Evolutionary conservation across 1,284 basidiomycete species (phyloP), one percentile per base, ranked within the genome.

Genomic region (Blastosporella zonata): DNA sequence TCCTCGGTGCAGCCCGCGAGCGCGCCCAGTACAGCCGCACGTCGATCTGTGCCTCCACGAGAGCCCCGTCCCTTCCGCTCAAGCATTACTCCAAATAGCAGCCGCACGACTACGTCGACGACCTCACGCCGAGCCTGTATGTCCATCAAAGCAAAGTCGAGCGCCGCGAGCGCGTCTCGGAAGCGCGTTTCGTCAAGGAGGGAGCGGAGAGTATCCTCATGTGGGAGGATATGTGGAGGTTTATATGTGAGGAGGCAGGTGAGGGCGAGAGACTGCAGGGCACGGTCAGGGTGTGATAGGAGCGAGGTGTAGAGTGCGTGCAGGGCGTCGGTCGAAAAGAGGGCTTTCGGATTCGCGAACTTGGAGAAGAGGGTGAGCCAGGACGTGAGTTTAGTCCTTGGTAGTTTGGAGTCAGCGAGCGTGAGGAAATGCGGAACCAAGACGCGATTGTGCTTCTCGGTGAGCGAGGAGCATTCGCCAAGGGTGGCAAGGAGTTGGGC

Each of bases 351-450:
- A 62, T 97, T 97, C 58, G 73, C 73, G 64, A 99, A 91, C 64
- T 93, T 95, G 49, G 89, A 79, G 63, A 98, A 90, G 1, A 99
- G 76, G 27, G 82, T 81, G 21, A 99, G 82, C 84, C 91, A 97
- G 1, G 80, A 74, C 15, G 67, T 74, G 22, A 93, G 78, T 58
- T 79, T 83, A n/a, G 72, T 66, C 46, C 77, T 74, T 18, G 79
- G 68, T 9, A 84, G 67, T 48, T 70, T 75, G 4, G 69, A 67
- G 64, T 65, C 67, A 34, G 69, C 71, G 23, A 86, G 68, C 9
- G 75, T 70, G 10, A 97, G 74, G 69, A 96, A 94, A 44, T 89
- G 77, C 0, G 90, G 84, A 13, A 96, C 73, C 28, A 97, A 69
- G 17, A 87, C 77, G 25, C 90, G 84, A 47, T 88, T 92, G 65